A percentile compares a stretch with the other conserved stretches of the same genome.
phyloP scores from a whole-genome alignment of 192 early-diverging fungal species.

The Coemansia sp. region DNA sequence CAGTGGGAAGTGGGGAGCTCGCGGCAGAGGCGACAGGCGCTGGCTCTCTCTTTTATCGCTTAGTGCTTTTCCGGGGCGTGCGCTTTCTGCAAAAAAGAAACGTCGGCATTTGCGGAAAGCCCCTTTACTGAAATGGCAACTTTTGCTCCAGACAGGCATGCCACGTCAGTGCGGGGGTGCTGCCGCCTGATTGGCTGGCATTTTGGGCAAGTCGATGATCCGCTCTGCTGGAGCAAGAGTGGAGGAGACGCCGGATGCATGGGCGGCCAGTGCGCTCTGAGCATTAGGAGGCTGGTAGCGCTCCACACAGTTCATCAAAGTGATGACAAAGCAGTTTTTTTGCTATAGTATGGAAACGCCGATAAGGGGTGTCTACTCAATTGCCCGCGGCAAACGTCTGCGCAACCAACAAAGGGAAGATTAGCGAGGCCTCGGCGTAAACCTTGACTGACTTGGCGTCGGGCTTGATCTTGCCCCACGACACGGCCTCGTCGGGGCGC shows the following conservation, averaged over 20 bases:
- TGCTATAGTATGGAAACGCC: not conserved
- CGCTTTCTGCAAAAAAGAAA: constrained; percentile 2
- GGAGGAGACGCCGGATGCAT: not conserved
- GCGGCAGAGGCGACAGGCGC: too few relatives aligned
- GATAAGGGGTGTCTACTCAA: not conserved
- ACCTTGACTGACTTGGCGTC: constrained; percentile 89
- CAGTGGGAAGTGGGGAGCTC: too few relatives aligned
- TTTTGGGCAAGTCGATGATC: not conserved
- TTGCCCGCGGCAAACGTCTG: constrained; percentile 87
- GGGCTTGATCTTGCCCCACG: constrained; percentile 95
- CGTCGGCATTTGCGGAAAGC: not conserved
- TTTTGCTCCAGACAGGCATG: constrained; percentile 7
- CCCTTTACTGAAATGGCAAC: not conserved
- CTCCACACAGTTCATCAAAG: not conserved
- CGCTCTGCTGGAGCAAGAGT: not conserved
- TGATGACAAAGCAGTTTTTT: not conserved
- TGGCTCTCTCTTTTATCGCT: not conserved
- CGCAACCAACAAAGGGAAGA: constrained; percentile 94
- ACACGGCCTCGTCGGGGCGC: constrained; percentile 96
- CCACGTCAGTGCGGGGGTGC: constrained; percentile 19
- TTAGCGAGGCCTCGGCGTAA: constrained; percentile 89
- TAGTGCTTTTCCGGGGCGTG: not conserved
- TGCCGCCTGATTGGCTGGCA: not conserved
- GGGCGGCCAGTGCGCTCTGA: too few relatives aligned
- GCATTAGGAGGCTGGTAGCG: too few relatives aligned